Conservation (phyloP, 2,329 filamentous ascomycete species). For the Phyllosticta paracitricarpa region DNA sequence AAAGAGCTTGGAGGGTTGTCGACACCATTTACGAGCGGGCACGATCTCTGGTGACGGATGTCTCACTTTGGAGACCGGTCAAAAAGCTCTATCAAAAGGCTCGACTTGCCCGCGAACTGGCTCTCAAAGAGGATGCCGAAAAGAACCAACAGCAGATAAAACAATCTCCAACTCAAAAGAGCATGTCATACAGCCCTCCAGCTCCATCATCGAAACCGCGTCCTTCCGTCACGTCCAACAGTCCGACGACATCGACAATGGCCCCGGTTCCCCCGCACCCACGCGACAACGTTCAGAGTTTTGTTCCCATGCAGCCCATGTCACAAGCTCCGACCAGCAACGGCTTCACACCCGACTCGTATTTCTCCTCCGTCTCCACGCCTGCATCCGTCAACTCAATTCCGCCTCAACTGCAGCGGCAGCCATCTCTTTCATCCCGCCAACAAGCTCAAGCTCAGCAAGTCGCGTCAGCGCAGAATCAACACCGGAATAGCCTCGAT, state of each 20-base stretch:
- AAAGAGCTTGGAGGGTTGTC: slow-evolving; percentile 37
- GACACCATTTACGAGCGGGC: slow-evolving; percentile 29
- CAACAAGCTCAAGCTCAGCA: neutral
- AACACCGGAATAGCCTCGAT: neutral
- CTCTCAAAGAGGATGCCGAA: neutral
- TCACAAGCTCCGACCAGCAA: neutral
- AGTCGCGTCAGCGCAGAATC: neutral
- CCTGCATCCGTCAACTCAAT: neutral
- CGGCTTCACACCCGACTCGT: neutral
- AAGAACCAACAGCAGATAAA: neutral
- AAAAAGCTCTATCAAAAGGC: slow-evolving; percentile 9
- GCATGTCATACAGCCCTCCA: neutral
- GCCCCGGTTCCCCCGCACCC: neutral
- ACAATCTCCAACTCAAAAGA: neutral
- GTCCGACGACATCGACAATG: neutral
- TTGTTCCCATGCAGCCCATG: neutral
- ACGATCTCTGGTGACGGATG: slow-evolving; percentile 6
- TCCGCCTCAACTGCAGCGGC: neutral
- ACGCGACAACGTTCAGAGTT: neutral
- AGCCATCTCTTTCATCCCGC: neutral
- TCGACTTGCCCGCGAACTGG: neutral
- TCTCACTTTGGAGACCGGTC: slow-evolving; percentile 8
- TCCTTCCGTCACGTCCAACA: neutral
- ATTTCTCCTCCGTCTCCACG: neutral
- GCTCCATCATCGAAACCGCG: neutral